Conservation (phyloP, 2,329 filamentous ascomycete species). For the Cladosporium halotolerans region DNA sequence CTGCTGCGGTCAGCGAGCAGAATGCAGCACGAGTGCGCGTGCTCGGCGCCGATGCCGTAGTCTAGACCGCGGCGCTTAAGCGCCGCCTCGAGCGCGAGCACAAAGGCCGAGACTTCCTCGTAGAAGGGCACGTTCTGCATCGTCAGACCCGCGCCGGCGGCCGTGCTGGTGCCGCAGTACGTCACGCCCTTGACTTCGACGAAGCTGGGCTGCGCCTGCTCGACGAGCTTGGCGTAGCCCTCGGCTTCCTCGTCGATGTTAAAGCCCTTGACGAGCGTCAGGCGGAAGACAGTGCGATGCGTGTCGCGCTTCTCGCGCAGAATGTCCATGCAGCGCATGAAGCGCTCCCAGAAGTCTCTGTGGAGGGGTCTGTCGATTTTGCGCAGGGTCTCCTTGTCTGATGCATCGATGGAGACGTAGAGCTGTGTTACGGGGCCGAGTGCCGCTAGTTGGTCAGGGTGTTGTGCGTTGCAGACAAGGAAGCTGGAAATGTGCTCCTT, state of each 20-base stretch:
- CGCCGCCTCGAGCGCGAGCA: constrained; percentile 64
- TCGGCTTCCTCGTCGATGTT: constrained; percentile 90
- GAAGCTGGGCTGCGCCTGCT: constrained; percentile 80
- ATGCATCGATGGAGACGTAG: constrained; percentile 93
- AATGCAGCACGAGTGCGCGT: constrained; percentile 90
- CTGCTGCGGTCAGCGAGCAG: constrained; percentile 70
- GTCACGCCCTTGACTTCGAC: constrained; percentile 96
- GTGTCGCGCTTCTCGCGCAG: constrained; percentile 73
- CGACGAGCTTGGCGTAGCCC: constrained; percentile 84
- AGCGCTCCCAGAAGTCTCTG: constrained; percentile 95
- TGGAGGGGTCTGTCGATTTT: constrained; percentile 89
- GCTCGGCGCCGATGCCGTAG: constrained; percentile 91
- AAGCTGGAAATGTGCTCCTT: constrained; percentile 84
- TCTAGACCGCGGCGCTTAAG: constrained; percentile 63
- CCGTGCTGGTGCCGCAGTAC: constrained; percentile 86
- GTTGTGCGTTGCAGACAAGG: constrained; percentile 93
- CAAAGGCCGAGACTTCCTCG: constrained; percentile 79
- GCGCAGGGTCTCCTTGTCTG: constrained; percentile 78
- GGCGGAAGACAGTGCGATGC: constrained; percentile 87
- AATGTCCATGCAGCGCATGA: constrained; percentile 85
- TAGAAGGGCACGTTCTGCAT: constrained; percentile 98
- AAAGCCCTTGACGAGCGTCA: constrained; percentile 96
- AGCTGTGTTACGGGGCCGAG: constrained; percentile 86
- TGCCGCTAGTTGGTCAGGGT: constrained; percentile 79
- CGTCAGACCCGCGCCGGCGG: constrained; percentile 76